phyloP scores from a whole-genome alignment of 768 basidiomycete species.

The Kwoniella mangroviensis region DNA sequence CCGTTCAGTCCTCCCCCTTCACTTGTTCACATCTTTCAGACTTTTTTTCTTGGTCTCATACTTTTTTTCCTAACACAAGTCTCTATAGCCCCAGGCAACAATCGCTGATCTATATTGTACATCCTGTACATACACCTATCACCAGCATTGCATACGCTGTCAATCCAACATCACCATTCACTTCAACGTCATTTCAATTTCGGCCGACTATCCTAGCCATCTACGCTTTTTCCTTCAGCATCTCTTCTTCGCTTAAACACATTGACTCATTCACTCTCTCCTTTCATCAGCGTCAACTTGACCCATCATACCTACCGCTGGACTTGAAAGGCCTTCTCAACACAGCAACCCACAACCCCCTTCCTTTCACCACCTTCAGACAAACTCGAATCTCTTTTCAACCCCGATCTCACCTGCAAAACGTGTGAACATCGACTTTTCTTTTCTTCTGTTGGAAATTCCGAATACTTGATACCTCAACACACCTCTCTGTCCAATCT shows the following conservation, averaged over 20 bases:
- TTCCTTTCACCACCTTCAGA: neutral
- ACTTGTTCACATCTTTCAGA: neutral
- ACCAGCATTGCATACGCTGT: conserved; percentile 6
- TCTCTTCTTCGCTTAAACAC: neutral
- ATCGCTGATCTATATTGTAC: neutral
- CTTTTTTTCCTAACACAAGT: neutral
- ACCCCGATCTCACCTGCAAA: neutral
- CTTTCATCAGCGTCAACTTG: neutral
- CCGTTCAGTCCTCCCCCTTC: conserved; percentile 21
- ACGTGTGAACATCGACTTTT: neutral
- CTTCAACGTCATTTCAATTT: conserved; percentile 22
- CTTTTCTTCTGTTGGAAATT: neutral
- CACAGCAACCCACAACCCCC: neutral
- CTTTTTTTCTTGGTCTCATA: conserved; percentile 8
- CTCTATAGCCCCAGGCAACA: neutral
- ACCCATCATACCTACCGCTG: neutral
- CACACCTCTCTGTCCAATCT: neutral
- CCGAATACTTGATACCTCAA: too few species aligned
- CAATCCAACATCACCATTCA: neutral
- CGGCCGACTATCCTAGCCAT: conserved; percentile 27
- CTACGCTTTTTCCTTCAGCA: neutral
- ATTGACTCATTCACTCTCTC: neutral
- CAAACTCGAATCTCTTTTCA: neutral
- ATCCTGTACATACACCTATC: neutral
- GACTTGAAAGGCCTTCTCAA: conserved; percentile 3